Evolutionary conservation across 495 filamentous ascomycete genomes (phyloP), one percentile per base, ranked within the genome.

Genomic region (Aspergillus biplanus): DNA sequence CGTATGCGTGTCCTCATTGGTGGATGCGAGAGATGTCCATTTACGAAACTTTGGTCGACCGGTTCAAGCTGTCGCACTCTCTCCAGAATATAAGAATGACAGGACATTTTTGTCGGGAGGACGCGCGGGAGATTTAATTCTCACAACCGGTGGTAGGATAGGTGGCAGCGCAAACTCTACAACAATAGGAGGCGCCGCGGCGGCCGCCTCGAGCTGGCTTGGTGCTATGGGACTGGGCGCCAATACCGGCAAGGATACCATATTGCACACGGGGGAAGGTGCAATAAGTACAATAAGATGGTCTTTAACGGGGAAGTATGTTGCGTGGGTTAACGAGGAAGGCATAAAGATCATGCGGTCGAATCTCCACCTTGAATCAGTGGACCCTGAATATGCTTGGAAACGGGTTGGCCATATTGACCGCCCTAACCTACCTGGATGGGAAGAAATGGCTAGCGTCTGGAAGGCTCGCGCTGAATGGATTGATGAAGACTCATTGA

Each of bases 301-400:
- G 92, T 97, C 92, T 0, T 70, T 92, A 58, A 92, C 92, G 1
- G 94, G 95, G 1, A 91, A 89, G 78, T 97, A 90, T 71, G 90
- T 98, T 3, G 90, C 86, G 0, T 99, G 95, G 95, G 82, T 95
- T 27, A 98, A 97, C 67, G 95, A 99, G 74, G 89, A 94, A 67
- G 95, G 95, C 1, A 93, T 97, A 69, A 97, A 97, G 73, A 92
- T 99, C 53, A 98, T 99, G 95, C 85, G 95, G 49, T 91, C 91
- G 5, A 93, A 93, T 69, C 73, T 97, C 31, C 85, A 92, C 59
- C 82, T 97, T 5, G 92, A 95, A 15, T 87, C 81, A 39, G 84
- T 84, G 6, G 90, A 96, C 63, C 74, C 82, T 3, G 94, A 97
- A 15, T 86, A 88, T 65, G 90, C 93, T 21, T 99, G 95, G 95